Percentiles rank a stretch among this genome's conserved stretches.
phyloP scores from a whole-genome alignment of 164 flowering plant species.

The Magnolia sinica region DNA sequence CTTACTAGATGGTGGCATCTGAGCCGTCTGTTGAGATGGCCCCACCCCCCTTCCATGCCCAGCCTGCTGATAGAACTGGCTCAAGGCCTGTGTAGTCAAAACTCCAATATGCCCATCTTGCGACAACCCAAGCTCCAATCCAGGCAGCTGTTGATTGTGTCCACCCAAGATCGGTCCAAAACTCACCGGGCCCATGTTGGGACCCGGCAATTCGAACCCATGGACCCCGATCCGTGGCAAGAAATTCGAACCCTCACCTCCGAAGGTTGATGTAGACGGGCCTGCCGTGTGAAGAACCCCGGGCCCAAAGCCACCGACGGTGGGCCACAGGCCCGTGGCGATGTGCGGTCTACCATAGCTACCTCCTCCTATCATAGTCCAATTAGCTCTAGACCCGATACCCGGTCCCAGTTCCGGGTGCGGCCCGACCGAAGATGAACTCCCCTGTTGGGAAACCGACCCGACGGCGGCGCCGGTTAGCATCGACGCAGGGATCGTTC shows the following conservation, averaged over 20 bases:
- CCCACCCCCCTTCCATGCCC: conserved; percentile 30
- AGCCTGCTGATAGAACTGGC: conserved; percentile 54
- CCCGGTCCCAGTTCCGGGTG: conserved; percentile 48
- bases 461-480: conserved; percentile 45
- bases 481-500: conserved; percentile 83
- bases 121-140: conserved; percentile 69
- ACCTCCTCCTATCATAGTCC: conserved; percentile 56
- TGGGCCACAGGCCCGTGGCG: conserved; percentile 59
- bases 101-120: conserved; percentile 63
- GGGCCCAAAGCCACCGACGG: conserved; percentile 40
- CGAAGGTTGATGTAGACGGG: conserved; percentile 48
- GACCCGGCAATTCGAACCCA: conserved; percentile 58
- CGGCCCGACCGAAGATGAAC: conserved; percentile 52
- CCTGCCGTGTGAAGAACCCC: conserved; percentile 41
- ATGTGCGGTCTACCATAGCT: conserved; percentile 47
- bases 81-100: conserved; percentile 44
- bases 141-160: conserved; percentile 43
- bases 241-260: conserved; percentile 45
- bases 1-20: conserved; percentile 40
- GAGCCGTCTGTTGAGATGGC: conserved; percentile 21
- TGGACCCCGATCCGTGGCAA: conserved; percentile 55
- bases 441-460: conserved; percentile 57
- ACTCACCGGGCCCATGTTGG: conserved; percentile 31
- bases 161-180: conserved; percentile 31
- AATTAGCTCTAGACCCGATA: conserved; percentile 50